Evolutionary conservation across 2,329 filamentous ascomycete species (phyloP).

Genomic region (Neonectria sp.): DNA sequence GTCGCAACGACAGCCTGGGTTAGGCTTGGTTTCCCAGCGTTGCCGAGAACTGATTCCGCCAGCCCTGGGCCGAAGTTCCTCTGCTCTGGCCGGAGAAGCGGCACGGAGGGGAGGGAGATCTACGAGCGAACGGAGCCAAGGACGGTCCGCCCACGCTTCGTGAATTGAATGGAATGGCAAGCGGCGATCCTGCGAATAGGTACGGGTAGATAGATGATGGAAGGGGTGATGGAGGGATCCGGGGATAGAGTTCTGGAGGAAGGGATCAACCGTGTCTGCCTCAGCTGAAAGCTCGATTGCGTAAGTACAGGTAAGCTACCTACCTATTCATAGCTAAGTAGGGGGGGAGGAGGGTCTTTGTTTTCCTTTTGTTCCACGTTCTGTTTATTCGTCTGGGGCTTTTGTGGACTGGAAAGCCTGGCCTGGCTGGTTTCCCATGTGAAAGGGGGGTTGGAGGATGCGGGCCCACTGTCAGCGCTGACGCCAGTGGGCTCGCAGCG

Average conservation of each 20-base stretch:
- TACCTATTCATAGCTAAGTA: not conserved
- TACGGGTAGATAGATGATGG: not conserved
- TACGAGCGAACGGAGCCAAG: not conserved
- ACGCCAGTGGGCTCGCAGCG: not conserved
- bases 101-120: not conserved
- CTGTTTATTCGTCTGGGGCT: not conserved
- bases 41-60: not conserved
- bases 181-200: not conserved
- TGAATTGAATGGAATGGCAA: not conserved
- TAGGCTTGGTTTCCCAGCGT: no score
- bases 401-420: not conserved
- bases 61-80: not conserved
- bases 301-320: not conserved
- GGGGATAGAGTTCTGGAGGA: slow-evolving; percentile 24
- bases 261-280: not conserved
- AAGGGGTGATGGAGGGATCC: slow-evolving; percentile 6
- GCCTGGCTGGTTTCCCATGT: not conserved
- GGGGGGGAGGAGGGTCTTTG: not conserved
- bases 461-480: not conserved
- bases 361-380: not conserved
- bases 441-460: not conserved
- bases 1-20: no score
- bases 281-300: no score
- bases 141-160: not conserved
- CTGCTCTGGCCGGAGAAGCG: not conserved